phyloP scores from a whole-genome alignment of 75 land plant species.

The Pinus albicaulis region DNA sequence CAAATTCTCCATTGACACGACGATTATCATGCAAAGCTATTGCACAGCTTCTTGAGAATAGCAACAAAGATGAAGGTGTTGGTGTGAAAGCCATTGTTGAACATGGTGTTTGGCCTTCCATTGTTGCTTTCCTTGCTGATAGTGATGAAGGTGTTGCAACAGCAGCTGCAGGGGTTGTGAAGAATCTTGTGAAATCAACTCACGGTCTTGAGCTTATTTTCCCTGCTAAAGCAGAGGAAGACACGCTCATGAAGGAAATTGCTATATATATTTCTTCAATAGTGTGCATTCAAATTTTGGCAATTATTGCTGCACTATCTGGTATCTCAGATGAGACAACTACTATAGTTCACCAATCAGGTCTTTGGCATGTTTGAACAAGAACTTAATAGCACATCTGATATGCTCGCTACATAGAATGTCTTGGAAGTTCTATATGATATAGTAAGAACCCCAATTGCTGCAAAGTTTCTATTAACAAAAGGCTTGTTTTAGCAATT shows the following conservation, averaged over 20 bases:
- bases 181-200: constrained; percentile 32
- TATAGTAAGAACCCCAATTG: constrained; percentile 56
- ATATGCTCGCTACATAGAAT: constrained; percentile 63
- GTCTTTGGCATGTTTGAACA: constrained; percentile 57
- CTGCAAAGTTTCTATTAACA: constrained; percentile 50
- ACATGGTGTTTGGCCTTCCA: not conserved
- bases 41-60: constrained; percentile 5
- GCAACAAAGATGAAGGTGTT: constrained; percentile 6
- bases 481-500: constrained; percentile 50
- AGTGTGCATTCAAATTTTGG: constrained; percentile 46
- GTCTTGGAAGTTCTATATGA: constrained; percentile 79
- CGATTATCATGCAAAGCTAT: constrained; percentile 52
- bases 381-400: constrained; percentile 55
- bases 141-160: constrained; percentile 22
- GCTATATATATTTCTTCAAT: constrained; percentile 36
- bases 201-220: constrained; percentile 47
- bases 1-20: constrained; percentile 41
- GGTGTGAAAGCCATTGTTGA: not conserved
- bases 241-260: constrained; percentile 29
- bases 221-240: constrained; percentile 27
- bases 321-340: constrained; percentile 63
- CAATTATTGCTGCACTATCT: constrained; percentile 62
- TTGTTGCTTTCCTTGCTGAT: constrained; percentile 2
- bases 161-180: constrained; percentile 57
- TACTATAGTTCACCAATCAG: constrained; percentile 45